A percentile compares a stretch with the other conserved stretches of the same genome.
Conservation (phyloP, 371 early-diverging fungal genomes). For the Chytridium lagenaria region DNA sequence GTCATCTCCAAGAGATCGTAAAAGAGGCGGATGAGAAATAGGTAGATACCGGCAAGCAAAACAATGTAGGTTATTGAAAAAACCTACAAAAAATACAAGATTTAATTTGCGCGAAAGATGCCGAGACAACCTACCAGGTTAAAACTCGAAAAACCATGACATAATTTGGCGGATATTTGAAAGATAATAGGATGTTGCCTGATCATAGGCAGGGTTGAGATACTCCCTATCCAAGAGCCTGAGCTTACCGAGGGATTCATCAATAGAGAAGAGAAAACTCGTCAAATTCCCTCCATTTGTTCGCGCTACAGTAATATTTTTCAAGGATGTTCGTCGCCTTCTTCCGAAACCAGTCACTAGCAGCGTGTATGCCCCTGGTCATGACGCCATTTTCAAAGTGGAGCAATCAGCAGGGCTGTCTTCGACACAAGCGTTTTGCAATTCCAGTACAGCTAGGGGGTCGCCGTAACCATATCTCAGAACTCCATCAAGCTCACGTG, state of each 20-base stretch:
- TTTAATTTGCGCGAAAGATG: neutral
- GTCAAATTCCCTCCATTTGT: neutral
- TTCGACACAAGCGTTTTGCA: conserved; percentile 29
- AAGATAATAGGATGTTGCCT: neutral
- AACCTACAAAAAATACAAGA: neutral
- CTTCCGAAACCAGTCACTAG: conserved; percentile 13
- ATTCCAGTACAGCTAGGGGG: conserved; percentile 14
- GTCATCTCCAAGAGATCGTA: conserved; percentile 22
- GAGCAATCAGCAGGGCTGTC: conserved; percentile 31
- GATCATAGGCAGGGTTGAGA: neutral
- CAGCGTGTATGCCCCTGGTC: conserved; percentile 36
- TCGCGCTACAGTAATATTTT: neutral
- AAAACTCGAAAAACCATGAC: conserved; percentile 10
- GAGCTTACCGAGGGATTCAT: neutral
- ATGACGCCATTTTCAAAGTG: conserved; percentile 30
- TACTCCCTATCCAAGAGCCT: neutral
- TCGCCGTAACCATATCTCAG: neutral
- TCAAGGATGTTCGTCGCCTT: neutral
- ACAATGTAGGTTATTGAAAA: conserved; percentile 24
- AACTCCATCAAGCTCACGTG: neutral
- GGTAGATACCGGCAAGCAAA: conserved; percentile 17
- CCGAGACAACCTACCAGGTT: conserved; percentile 3
- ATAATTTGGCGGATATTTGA: neutral
- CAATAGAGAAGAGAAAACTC: neutral
- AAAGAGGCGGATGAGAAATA: conserved; percentile 23